phyloP scores from a whole-genome alignment of 179 eudicot species.

The Beta macrorhiza region DNA sequence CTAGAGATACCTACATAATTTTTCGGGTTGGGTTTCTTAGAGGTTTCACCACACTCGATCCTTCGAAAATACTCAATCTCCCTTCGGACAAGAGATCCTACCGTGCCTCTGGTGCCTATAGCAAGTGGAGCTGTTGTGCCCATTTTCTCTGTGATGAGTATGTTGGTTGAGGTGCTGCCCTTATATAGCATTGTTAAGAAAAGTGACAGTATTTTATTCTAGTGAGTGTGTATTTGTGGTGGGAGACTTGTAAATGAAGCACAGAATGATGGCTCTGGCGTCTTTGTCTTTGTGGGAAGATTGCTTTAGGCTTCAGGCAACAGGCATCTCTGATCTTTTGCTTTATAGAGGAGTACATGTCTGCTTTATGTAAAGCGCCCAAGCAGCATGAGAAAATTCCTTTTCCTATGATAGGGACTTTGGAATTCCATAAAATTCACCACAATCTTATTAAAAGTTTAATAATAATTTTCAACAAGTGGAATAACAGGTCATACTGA shows the following conservation, averaged over 20 bases:
- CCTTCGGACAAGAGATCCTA: conserved; percentile 71
- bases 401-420: conserved; percentile 27
- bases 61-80: conserved; percentile 76
- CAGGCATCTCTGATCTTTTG: conserved; percentile 33
- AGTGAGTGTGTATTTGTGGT: background rate
- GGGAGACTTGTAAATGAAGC: conserved; percentile 23
- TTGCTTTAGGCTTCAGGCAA: conserved; percentile 42
- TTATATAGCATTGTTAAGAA: conserved; percentile 28
- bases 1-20: conserved; percentile 18
- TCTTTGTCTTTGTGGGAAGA: conserved; percentile 32
- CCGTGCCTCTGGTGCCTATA: conserved; percentile 81
- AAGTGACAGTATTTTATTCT: background rate
- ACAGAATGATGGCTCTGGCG: conserved; percentile 27
- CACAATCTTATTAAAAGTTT: background rate
- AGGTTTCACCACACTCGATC: conserved; percentile 32
- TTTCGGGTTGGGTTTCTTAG: conserved; percentile 29
- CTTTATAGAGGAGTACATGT: conserved; percentile 29
- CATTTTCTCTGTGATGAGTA: conserved; percentile 46
- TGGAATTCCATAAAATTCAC: background rate
- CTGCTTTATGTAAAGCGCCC: conserved; percentile 37
- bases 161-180: conserved; percentile 30
- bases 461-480: too few relatives aligned
- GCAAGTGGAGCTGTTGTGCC: conserved; percentile 53
- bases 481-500: too few relatives aligned
- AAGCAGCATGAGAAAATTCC: conserved; percentile 20